Percentiles rank a stretch among this genome's conserved stretches.
Evolutionary conservation across 2,329 filamentous ascomycete genomes (phyloP).

Genomic region (Tolypocladium nubicola): DNA sequence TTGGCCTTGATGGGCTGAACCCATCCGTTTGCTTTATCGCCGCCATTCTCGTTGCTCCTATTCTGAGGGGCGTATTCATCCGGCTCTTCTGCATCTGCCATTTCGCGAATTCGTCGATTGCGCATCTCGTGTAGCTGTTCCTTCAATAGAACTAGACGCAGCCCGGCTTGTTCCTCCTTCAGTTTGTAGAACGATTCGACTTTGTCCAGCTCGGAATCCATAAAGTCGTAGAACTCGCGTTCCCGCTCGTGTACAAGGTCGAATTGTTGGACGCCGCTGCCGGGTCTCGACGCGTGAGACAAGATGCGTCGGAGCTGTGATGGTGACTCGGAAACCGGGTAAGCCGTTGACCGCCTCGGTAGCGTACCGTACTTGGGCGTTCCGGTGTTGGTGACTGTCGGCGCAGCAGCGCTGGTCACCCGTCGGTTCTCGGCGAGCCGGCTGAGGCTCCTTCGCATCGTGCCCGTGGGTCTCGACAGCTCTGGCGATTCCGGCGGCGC

Average conservation of each 20-base stretch:
- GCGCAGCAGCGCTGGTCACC: slow-evolving; percentile 17
- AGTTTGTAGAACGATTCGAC: slow-evolving; percentile 81
- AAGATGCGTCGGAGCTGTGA: slow-evolving; percentile 24
- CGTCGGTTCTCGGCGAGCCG: slow-evolving; percentile 24
- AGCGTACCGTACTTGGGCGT: slow-evolving; percentile 3
- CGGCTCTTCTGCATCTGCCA: slow-evolving; percentile 33
- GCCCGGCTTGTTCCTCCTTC: slow-evolving; percentile 77
- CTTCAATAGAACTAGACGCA: slow-evolving; percentile 59
- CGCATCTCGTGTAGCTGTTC: slow-evolving; percentile 91
- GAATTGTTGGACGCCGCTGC: slow-evolving; percentile 32
- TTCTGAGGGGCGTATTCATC: slow-evolving; percentile 14
- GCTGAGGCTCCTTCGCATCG: slow-evolving; percentile 8
- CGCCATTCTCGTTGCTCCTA: slow-evolving; percentile 11
- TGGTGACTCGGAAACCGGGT: slow-evolving; percentile 11
- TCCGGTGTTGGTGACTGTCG: slow-evolving; percentile 7
- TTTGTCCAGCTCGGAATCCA: slow-evolving; percentile 80
- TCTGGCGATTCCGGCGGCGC: slow-evolving; percentile 19
- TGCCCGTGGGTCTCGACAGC: slow-evolving; percentile 9
- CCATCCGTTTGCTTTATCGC: slow-evolving; percentile 26
- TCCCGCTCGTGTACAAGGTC: slow-evolving; percentile 62
- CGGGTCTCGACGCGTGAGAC: slow-evolving; percentile 24
- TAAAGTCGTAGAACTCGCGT: slow-evolving; percentile 76
- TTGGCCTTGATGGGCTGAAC: slow-evolving; percentile 43
- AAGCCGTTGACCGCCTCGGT: slow-evolving; percentile 5
- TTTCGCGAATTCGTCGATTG: slow-evolving; percentile 67